Conservation (phyloP, 192 early-diverging fungal genomes). For the Coemansia sp. region DNA sequence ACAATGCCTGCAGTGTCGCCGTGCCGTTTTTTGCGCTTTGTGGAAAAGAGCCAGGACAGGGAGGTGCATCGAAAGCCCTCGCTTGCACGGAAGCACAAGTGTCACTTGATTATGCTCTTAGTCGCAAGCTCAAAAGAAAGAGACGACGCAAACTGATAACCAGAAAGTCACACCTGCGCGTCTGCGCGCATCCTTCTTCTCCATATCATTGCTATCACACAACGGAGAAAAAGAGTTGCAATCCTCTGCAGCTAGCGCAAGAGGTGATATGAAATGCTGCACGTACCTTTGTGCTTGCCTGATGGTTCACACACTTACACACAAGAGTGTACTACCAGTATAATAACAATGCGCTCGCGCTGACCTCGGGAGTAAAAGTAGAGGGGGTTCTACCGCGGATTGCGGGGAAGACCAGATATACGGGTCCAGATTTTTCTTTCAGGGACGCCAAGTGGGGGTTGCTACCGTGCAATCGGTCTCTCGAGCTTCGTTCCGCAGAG, state of each 20-base stretch:
- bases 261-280: neutral
- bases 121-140: neutral
- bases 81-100: neutral
- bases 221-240: neutral
- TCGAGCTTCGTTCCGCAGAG: neutral
- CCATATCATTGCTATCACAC: neutral
- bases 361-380: neutral
- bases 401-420: neutral
- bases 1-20: no score
- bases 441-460: neutral
- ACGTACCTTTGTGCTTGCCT: neutral
- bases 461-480: neutral
- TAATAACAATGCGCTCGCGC: neutral
- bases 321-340: neutral
- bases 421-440: neutral
- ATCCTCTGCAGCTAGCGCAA: neutral
- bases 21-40: no score
- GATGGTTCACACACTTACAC: neutral
- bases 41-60: no score
- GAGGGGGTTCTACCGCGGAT: neutral
- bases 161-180: slow-evolving; percentile 1
- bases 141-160: neutral
- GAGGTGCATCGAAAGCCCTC: neutral
- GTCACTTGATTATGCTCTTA: neutral
- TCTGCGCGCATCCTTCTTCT: neutral